Evolutionary conservation across 2,329 filamentous ascomycete genomes (phyloP).

Genomic region (Drechslera avenae): DNA sequence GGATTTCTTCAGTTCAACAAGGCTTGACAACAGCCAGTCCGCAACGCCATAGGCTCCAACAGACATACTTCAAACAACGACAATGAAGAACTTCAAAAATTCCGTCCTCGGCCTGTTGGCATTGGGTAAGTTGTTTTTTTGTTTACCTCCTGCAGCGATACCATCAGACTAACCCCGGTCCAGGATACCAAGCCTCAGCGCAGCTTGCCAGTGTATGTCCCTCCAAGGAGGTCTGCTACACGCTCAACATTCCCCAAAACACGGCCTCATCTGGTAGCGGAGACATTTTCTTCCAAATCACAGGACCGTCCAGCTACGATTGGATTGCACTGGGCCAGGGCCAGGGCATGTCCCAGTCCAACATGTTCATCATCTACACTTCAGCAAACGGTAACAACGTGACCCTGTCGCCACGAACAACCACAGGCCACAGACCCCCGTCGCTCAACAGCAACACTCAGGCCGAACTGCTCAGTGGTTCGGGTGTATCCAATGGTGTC

Average conservation of each 20-base stretch:
- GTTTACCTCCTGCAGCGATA: neutral
- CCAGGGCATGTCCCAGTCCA: conserved; percentile 58
- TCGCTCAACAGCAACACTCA: conserved; percentile 50
- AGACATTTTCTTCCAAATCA: conserved; percentile 64
- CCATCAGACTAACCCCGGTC: conserved; percentile 19
- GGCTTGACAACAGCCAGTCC: too few species aligned
- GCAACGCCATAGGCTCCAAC: too few species aligned
- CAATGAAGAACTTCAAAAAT: conserved; percentile 20
- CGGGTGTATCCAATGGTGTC: conserved; percentile 57
- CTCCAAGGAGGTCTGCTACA: conserved; percentile 51
- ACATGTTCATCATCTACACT: conserved; percentile 66
- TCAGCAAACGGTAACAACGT: conserved; percentile 59
- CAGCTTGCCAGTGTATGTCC: conserved; percentile 41
- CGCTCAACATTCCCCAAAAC: conserved; percentile 59
- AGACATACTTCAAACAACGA: neutral
- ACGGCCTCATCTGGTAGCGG: conserved; percentile 58
- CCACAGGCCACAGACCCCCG: conserved; percentile 53
- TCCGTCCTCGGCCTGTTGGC: conserved; percentile 30
- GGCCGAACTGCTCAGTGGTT: conserved; percentile 58
- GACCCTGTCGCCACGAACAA: conserved; percentile 60
- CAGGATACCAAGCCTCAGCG: conserved; percentile 36
- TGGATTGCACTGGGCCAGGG: conserved; percentile 65
- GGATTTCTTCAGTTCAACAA: conserved; percentile 6
- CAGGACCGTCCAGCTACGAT: conserved; percentile 57
- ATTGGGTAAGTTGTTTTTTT: conserved; percentile 27